Evolutionary conservation across 2,329 filamentous ascomycete species (phyloP), one percentile per base, ranked within the genome.

Genomic region (Bipolaris gigantea): DNA sequence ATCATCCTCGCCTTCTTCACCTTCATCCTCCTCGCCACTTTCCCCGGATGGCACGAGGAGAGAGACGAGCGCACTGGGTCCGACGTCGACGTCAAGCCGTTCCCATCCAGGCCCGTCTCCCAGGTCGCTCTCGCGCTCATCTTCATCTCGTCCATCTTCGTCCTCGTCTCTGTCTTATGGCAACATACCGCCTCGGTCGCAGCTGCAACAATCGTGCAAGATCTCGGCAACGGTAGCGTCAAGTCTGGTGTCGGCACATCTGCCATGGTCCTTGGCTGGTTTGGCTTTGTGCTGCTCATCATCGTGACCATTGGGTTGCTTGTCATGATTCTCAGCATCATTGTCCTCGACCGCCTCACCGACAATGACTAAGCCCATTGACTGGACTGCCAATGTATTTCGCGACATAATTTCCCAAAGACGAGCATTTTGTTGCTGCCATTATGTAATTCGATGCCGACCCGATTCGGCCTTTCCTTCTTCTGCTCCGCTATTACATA

Each of bases 261-360:
- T 35, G 93, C 94, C 52, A 97, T 99, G 90, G 90, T 97, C 16
- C 82, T 99, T 70, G 94, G 94, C 55, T 99, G 94, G 94, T 97
- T 99, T 76, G 90, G 90, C 38, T 97, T 99, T 71, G 89, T 90
- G 19, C 76, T 97, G 48, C 82, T 99, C 61, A 96, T 99, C 66
- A 88, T 97, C 58, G 93, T 97, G 48, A 97, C 93, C 44, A 94
- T 97, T 69, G 94, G 93, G 51, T 76, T 97, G 75, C 80, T 99
- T 59, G 89, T 97, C 69, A 97, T 97, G 92, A 96, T 97, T 68
- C 79, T 97, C 74, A 97, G 92, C 77, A 94, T 97, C 72, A 84
- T 87, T 64, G 82, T 96, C 52, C 78, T 97, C 61, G 83, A 85
- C 64, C 83, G 89, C 55, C 73, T 81, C 68, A 80, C 79, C 54